Conservation (phyloP, 257 asterid species). For the Capsicum chinense region DNA sequence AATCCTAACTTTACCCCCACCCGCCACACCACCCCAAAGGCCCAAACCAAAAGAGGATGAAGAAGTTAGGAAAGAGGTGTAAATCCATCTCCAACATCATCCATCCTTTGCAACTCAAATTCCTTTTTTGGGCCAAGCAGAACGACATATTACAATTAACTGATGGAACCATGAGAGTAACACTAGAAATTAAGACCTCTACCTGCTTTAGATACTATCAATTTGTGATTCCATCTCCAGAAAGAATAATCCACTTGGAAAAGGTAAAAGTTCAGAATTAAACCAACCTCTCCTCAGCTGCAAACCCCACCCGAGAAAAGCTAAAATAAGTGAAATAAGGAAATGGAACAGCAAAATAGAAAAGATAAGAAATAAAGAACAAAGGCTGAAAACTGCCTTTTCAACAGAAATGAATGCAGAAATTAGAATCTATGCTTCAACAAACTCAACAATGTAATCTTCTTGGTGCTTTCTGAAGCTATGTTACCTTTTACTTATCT, state of each 20-base stretch:
- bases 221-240: slow-evolving; percentile 17
- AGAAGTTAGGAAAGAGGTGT: background rate
- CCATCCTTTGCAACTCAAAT: background rate
- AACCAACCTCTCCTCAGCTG: slow-evolving; percentile 17
- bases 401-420: slow-evolving; percentile 8
- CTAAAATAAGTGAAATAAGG: slow-evolving; percentile 14
- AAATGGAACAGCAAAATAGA: background rate
- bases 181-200: slow-evolving; percentile 11
- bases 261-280: slow-evolving; percentile 21
- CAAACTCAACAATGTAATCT: slow-evolving; percentile 25
- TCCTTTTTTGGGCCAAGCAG: slow-evolving; percentile 3
- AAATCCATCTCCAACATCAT: slow-evolving; percentile 20
- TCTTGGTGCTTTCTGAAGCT: slow-evolving; percentile 20
- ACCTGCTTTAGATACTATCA: slow-evolving; percentile 20
- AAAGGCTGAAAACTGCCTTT: background rate
- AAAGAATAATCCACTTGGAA: slow-evolving; percentile 18
- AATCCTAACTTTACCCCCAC: background rate
- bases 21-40: background rate
- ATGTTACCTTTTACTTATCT: slow-evolving; percentile 67
- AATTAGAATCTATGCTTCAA: slow-evolving; percentile 12
- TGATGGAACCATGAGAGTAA: background rate
- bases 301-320: background rate
- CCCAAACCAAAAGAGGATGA: slow-evolving; percentile 15
- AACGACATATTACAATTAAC: background rate
- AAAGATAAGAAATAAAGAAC: background rate